phyloP scores from a whole-genome alignment of 2,329 filamentous ascomycete species.

The Aurifilum marmelostoma region DNA sequence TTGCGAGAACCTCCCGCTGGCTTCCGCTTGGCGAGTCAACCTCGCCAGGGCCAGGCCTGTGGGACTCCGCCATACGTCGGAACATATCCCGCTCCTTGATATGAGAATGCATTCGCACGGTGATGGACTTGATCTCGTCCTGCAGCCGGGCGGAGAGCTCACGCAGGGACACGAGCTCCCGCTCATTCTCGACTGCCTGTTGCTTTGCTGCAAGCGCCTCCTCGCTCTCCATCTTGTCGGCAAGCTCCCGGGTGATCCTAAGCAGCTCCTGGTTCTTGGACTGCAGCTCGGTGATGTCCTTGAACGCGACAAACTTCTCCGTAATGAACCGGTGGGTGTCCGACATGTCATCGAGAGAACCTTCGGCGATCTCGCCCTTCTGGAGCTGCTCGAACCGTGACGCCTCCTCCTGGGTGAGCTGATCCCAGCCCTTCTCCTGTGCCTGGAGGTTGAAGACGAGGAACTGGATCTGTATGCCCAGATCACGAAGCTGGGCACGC shows the following conservation, averaged over 20 bases:
- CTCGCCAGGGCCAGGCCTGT: constrained; percentile 64
- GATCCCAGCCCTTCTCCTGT: constrained; percentile 75
- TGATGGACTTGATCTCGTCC: constrained; percentile 82
- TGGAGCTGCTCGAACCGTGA: constrained; percentile 78
- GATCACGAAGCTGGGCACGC: constrained; percentile 83
- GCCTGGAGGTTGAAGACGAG: constrained; percentile 85
- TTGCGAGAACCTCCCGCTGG: constrained; percentile 59
- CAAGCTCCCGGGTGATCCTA: constrained; percentile 80
- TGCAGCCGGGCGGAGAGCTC: constrained; percentile 53
- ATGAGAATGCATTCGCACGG: constrained; percentile 86
- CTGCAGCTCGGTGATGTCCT: constrained; percentile 81
- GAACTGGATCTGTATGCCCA: constrained; percentile 88
- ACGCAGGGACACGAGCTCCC: constrained; percentile 66
- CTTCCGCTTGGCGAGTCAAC: constrained; percentile 70
- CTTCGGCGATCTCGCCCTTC: constrained; percentile 73
- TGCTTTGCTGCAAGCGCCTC: constrained; percentile 73
- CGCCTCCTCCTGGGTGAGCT: constrained; percentile 72
- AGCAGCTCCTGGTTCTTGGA: constrained; percentile 85
- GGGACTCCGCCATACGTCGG: constrained; percentile 81
- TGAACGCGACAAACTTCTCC: constrained; percentile 87
- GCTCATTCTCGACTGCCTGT: constrained; percentile 66
- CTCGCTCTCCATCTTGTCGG: constrained; percentile 87
- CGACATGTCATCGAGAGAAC: constrained; percentile 72
- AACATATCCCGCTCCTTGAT: constrained; percentile 97
- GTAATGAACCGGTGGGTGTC: constrained; percentile 89